Evolutionary conservation across 2,329 filamentous ascomycete genomes (phyloP).

Genomic region (Bertia moriformis): DNA sequence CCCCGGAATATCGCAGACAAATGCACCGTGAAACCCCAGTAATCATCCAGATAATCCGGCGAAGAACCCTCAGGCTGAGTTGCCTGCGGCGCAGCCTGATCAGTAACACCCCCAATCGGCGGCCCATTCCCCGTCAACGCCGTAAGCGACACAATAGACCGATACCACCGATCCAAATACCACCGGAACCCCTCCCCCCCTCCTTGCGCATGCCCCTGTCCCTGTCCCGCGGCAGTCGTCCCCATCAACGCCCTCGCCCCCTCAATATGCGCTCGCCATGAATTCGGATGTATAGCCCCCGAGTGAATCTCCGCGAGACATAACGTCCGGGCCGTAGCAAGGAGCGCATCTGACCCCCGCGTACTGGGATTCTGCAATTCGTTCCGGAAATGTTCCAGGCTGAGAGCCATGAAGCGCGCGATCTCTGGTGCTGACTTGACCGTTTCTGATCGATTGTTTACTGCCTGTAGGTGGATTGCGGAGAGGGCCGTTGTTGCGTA

Average conservation of each 20-base stretch:
- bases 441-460: slow-evolving; percentile 16
- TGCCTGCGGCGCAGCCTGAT: neutral
- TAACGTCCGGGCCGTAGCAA: slow-evolving; percentile 23
- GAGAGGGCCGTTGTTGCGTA: slow-evolving; percentile 25
- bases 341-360: slow-evolving; percentile 16
- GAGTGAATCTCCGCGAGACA: slow-evolving; percentile 25
- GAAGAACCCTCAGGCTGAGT: neutral
- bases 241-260: slow-evolving; percentile 21
- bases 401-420: slow-evolving; percentile 19
- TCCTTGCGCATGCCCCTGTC: slow-evolving; percentile 2
- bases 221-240: neutral
- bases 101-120: slow-evolving; percentile 8
- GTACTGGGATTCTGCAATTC: slow-evolving; percentile 17
- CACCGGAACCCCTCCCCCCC: slow-evolving; percentile 7
- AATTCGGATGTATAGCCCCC: slow-evolving; percentile 17
- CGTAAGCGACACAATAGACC: slow-evolving; percentile 22
- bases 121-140: slow-evolving; percentile 19
- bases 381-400: slow-evolving; percentile 21
- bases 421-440: slow-evolving; percentile 20
- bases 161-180: slow-evolving; percentile 19
- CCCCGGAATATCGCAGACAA: slow-evolving; percentile 19
- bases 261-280: slow-evolving; percentile 25
- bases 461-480: slow-evolving; percentile 21
- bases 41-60: slow-evolving; percentile 21
- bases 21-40: slow-evolving; percentile 23